Evolutionary conservation across 176 grass and related monocot genomes (phyloP).

Genomic region (Carex kokanica): DNA sequence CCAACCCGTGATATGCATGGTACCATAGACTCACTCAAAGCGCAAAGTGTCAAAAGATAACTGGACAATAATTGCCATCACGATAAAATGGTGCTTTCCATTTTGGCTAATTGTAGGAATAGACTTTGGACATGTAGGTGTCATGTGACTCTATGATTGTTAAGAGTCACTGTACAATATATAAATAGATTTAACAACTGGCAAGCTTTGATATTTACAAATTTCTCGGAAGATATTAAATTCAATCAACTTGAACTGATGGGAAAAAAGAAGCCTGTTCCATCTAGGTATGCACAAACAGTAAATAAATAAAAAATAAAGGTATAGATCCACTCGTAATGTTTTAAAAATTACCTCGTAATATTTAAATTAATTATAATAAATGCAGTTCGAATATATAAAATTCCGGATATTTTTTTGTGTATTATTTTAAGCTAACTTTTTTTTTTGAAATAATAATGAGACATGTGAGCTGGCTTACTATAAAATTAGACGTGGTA

Average conservation of each 20-base stretch:
- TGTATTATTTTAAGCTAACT: not conserved
- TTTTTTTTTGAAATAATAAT: not conserved
- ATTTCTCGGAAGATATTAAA: not conserved
- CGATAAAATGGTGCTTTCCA: slow-evolving; percentile 23
- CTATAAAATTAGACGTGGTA: slow-evolving; percentile 8
- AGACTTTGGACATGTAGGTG: slow-evolving; percentile 23
- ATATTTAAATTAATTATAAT: not conserved
- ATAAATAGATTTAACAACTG: slow-evolving; percentile 16
- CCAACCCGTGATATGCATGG: too few species aligned
- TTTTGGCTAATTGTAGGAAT: slow-evolving; percentile 6
- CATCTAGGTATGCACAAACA: not conserved
- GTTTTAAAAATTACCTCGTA: not conserved
- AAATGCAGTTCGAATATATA: not conserved
- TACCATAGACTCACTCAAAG: too few species aligned
- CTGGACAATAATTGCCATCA: slow-evolving; percentile 18
- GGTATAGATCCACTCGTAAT: not conserved
- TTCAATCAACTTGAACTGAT: slow-evolving; percentile 8
- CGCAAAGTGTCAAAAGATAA: slow-evolving; percentile 17
- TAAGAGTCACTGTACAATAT: slow-evolving; percentile 22
- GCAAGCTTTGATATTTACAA: not conserved
- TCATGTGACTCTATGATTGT: slow-evolving; percentile 54
- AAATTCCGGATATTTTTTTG: not conserved
- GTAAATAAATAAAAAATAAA: not conserved
- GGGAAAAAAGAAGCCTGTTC: not conserved
- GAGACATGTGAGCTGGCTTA: slow-evolving; percentile 22